Evolutionary conservation across 2,329 filamentous ascomycete genomes (phyloP).

Genomic region (Emydomyces testavorans): DNA sequence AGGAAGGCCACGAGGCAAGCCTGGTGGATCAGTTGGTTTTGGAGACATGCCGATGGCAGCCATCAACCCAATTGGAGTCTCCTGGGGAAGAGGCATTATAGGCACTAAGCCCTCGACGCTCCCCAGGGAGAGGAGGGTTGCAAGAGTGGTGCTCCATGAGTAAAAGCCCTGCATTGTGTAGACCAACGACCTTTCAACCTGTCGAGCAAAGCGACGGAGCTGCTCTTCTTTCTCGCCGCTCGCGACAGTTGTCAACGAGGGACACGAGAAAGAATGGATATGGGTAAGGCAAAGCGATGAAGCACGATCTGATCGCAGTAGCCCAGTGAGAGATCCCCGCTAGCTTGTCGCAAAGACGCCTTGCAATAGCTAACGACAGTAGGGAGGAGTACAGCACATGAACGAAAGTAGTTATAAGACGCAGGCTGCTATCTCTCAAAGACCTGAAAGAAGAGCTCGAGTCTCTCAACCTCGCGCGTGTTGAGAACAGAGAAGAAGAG

Average conservation of each 20-base stretch:
- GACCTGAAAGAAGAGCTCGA: not conserved
- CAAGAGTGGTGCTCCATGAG: conserved; percentile 10
- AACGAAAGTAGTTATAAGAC: too few relatives aligned
- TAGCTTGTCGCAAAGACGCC: too few relatives aligned
- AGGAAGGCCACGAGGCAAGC: conserved; percentile 13
- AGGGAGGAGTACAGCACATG: too few relatives aligned
- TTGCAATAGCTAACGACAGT: too few relatives aligned
- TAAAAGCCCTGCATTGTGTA: conserved; percentile 12
- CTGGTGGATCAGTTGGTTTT: conserved; percentile 15
- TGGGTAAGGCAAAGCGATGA: not conserved
- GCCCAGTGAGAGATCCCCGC: not conserved
- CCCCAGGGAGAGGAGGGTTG: conserved; percentile 15
- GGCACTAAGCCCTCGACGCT: conserved; percentile 12
- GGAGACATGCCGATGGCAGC: conserved; percentile 16
- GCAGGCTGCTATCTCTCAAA: too few relatives aligned
- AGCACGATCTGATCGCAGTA: not conserved
- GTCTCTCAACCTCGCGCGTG: not conserved
- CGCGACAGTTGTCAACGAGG: not conserved
- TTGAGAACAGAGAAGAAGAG: not conserved
- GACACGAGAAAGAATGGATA: not conserved
- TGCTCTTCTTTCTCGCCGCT: not conserved
- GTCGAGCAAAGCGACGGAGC: not conserved
- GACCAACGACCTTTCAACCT: not conserved
- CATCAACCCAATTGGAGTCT: conserved; percentile 15
- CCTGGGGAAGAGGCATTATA: conserved; percentile 13